Base-by-base conservation (phyloP, 2,329 filamentous ascomycete genomes). In the Elsinoe necatrix region DNA sequence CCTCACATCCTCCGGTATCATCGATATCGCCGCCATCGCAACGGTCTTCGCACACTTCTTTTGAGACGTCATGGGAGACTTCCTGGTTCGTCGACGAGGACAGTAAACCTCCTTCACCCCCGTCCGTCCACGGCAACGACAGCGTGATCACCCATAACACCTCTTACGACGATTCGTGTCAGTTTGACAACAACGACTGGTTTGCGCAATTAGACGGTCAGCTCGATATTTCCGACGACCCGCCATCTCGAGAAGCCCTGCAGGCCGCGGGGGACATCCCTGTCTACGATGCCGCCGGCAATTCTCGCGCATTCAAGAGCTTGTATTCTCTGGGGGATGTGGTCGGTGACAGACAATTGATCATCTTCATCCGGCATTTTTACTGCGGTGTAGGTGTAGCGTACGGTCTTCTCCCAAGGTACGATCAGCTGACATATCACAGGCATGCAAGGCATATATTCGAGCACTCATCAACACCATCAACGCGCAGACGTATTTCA, bases 251-350 rank as follows among this genome's bases (percentile, higher is more conserved):
- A 41, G 64, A 61, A 8, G 66, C 65, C 18, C 62, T 71, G 8
- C 65, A 64, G 29, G 63, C 63, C 8, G 66, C 67, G 6, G 63
- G 67, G 35, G 64, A 69, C 23, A 63, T 71, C n/a, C 67, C 65
- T 31, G 62, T 89, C 12, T 76, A 86, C 42, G 84, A 87, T 68
- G 73, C 74, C 35, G 69, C 83, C 57, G 82, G 83, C 57, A 81
- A 80, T 56, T 70, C 77, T 12, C 77, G 77, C 42, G 72, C 78
- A 0, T 89, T 89, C 69, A 79, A 79, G 68, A 82, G 78, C 62
- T 71, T 87, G 25, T 85, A 84, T 67, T 76, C 74, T 31, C 80
- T 80, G 3, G 73, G 68, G 47, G 63, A 61, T 16, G 64, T 66
- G 1, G 65, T 67, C 14, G 68, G 71, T 47, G 63, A 68, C 55